Conservation (phyloP, 805 yeast genomes). For the Candida koratica region DNA sequence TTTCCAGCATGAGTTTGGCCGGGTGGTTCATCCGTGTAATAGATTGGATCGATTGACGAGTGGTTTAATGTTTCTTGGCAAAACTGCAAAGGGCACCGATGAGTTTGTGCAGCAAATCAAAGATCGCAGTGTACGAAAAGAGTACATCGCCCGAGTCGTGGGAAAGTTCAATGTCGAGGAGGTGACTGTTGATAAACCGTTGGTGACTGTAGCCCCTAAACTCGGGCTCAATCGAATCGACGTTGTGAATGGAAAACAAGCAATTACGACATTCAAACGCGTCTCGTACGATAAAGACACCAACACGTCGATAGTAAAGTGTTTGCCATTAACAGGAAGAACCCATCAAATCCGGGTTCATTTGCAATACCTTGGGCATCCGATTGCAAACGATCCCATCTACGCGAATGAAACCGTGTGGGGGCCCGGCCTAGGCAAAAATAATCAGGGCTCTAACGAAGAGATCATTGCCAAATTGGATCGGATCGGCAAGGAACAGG, state of each 20-base stretch:
- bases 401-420: slow-evolving; percentile 76
- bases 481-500: slow-evolving; percentile 63
- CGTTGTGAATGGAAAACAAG: slow-evolving; percentile 56
- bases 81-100: slow-evolving; percentile 75
- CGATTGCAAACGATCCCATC: slow-evolving; percentile 58
- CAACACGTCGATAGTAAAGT: slow-evolving; percentile 65
- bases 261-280: slow-evolving; percentile 66
- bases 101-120: slow-evolving; percentile 65
- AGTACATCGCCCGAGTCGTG: slow-evolving; percentile 80
- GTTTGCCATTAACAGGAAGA: slow-evolving; percentile 87
- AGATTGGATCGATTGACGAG: slow-evolving; percentile 87
- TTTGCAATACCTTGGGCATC: slow-evolving; percentile 62
- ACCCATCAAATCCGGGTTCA: slow-evolving; percentile 96
- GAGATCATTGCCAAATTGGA: slow-evolving; percentile 50
- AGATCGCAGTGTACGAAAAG: slow-evolving; percentile 71
- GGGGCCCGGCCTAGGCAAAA: slow-evolving; percentile 73
- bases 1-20: slow-evolving; percentile 64
- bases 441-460: slow-evolving; percentile 47
- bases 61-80: slow-evolving; percentile 90
- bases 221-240: slow-evolving; percentile 59
- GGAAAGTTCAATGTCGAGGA: slow-evolving; percentile 73
- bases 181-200: slow-evolving; percentile 60
- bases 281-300: slow-evolving; percentile 60
- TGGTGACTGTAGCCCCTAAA: slow-evolving; percentile 69
- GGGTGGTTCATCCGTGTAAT: slow-evolving; percentile 72